phyloP scores from a whole-genome alignment of 116 monocot species.

The Cymodocea nodosa region DNA sequence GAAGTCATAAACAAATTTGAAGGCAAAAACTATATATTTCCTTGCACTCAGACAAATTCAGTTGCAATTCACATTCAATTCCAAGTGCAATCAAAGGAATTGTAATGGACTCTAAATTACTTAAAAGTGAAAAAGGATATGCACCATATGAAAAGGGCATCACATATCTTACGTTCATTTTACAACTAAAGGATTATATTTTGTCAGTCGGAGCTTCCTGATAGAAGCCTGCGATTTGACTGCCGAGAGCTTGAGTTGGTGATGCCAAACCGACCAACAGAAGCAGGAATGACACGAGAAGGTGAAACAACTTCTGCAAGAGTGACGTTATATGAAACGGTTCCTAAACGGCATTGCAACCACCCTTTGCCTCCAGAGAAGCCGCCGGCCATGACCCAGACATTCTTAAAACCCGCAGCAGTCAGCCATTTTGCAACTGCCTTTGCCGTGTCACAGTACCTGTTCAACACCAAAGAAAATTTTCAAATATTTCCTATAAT shows the following conservation, averaged over 20 bases:
- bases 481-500: too few species aligned
- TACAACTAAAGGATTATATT: too few species aligned
- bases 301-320: slow-evolving; percentile 61
- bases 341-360: slow-evolving; percentile 68
- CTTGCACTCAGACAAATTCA: too few species aligned
- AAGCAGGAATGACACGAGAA: slow-evolving; percentile 67
- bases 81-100: too few species aligned
- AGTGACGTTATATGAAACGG: slow-evolving; percentile 49
- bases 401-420: slow-evolving; percentile 66
- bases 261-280: slow-evolving; percentile 38
- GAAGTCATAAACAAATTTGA: too few species aligned
- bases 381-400: slow-evolving; percentile 57
- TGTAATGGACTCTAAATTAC: too few species aligned
- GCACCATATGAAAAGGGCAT: too few species aligned
- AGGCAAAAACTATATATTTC: too few species aligned
- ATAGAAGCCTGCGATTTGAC: slow-evolving; percentile 45
- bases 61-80: too few species aligned
- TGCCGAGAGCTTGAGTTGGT: slow-evolving; percentile 24
- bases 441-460: slow-evolving; percentile 67
- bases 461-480: slow-evolving; percentile 13
- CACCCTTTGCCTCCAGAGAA: slow-evolving; percentile 88
- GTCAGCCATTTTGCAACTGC: slow-evolving; percentile 66
- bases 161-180: too few species aligned
- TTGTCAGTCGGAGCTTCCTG: slow-evolving; percentile 27
- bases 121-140: too few species aligned